phyloP scores from a whole-genome alignment of 2,329 filamentous ascomycete species.

The Incumbomyces lentus region DNA sequence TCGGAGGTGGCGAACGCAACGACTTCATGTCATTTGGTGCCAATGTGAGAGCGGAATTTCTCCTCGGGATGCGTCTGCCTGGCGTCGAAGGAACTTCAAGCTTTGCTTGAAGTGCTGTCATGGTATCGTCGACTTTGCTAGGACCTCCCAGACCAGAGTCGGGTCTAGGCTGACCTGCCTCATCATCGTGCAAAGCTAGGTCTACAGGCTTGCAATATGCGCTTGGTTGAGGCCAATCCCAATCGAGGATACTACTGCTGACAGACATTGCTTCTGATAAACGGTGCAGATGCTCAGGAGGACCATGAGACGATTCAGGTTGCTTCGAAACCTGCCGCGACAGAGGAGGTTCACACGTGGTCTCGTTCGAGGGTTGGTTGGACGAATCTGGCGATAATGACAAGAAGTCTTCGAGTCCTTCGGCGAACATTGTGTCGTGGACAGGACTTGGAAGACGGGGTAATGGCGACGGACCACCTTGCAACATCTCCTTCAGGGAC shows the following conservation, averaged over 20 bases:
- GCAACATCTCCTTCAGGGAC: neutral
- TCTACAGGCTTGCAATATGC: neutral
- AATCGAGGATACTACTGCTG: constrained; percentile 3
- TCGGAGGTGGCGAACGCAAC: too few relatives aligned
- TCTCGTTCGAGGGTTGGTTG: neutral
- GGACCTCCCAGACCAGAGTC: neutral
- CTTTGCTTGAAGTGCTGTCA: too few relatives aligned
- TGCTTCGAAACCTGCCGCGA: neutral
- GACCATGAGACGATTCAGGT: neutral
- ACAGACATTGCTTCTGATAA: constrained; percentile 1
- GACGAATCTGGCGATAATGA: neutral
- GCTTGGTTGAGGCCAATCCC: neutral
- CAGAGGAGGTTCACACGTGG: too few relatives aligned
- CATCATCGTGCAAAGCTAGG: neutral
- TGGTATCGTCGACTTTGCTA: too few relatives aligned
- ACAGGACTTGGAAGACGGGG: neutral
- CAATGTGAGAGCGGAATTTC: too few relatives aligned
- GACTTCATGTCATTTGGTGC: too few relatives aligned
- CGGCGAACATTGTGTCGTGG: too few relatives aligned
- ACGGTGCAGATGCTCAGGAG: neutral
- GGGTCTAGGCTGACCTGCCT: neutral
- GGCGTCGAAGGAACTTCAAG: too few relatives aligned
- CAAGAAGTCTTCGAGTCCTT: too few relatives aligned
- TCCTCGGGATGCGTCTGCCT: too few relatives aligned
- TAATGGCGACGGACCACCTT: neutral